phyloP scores from a whole-genome alignment of 768 basidiomycete species.

The Auricularia sp. region DNA sequence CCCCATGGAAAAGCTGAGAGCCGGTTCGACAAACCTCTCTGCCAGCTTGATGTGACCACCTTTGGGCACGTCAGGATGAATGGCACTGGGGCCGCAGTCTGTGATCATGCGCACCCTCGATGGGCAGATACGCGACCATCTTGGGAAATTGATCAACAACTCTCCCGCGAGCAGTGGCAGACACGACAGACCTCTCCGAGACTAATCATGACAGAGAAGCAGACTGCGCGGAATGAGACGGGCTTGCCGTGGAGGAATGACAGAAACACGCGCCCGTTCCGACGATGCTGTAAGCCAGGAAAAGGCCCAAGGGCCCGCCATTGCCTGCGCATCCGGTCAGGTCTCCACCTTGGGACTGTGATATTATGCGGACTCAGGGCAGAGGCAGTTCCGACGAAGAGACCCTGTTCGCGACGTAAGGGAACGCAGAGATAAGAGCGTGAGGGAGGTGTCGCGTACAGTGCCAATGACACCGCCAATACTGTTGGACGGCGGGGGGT shows the following conservation, averaged over 20 bases:
- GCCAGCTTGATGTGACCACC: conserved; percentile 76
- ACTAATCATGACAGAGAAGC: conserved; percentile 48
- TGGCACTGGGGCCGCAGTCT: neutral
- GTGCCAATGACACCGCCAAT: conserved; percentile 40
- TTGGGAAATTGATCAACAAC: neutral
- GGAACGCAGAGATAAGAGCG: neutral
- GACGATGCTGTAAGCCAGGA: conserved; percentile 64
- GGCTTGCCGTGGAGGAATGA: neutral
- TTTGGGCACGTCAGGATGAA: conserved; percentile 13
- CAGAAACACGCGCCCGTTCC: conserved; percentile 52
- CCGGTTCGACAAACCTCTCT: conserved; percentile 72
- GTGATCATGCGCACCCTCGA: conserved; percentile 20
- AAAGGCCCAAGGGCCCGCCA: conserved; percentile 56
- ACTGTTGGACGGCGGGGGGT: conserved; percentile 5
- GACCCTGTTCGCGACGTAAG: conserved; percentile 6
- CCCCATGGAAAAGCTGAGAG: conserved; percentile 43
- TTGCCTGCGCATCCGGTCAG: neutral
- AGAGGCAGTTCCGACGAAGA: conserved; percentile 41
- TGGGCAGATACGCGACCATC: conserved; percentile 69
- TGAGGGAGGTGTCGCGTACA: conserved; percentile 21
- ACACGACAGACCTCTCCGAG: conserved; percentile 29
- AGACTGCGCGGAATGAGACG: conserved; percentile 3
- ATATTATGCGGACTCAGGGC: conserved; percentile 22
- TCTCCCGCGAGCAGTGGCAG: neutral
- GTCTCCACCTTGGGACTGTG: neutral